Conservation (phyloP, 768 basidiomycete species). For the Cubamyces sp. region DNA sequence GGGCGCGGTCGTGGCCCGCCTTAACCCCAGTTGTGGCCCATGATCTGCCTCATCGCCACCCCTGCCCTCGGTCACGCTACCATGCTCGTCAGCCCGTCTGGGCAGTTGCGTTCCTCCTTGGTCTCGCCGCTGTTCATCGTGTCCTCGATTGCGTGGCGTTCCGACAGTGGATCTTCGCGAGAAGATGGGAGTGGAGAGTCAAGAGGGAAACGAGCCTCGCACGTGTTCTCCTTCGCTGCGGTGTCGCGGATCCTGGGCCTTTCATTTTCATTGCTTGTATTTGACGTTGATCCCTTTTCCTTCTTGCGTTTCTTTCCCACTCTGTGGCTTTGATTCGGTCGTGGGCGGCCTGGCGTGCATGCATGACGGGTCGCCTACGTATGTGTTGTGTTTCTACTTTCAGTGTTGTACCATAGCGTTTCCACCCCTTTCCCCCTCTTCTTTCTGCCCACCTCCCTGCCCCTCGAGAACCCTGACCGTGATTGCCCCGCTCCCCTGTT, state of each 20-base stretch:
- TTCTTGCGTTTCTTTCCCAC: neutral
- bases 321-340: slow-evolving; percentile 1
- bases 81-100: neutral
- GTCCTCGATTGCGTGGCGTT: neutral
- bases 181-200: neutral
- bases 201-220: neutral
- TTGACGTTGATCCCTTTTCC: too few relatives aligned
- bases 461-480: too few relatives aligned
- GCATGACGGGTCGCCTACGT: neutral
- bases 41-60: neutral
- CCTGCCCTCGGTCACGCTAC: neutral
- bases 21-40: too few relatives aligned
- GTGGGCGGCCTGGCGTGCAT: neutral
- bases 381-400: neutral
- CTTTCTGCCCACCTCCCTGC: neutral
- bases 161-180: neutral
- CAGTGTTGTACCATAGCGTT: too few relatives aligned
- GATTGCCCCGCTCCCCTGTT: too few relatives aligned
- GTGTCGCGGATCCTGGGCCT: neutral
- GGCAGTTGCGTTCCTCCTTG: neutral
- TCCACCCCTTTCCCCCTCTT: neutral
- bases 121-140: neutral
- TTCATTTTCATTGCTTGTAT: too few relatives aligned
- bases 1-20: too few relatives aligned
- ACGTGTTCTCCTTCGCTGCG: neutral